Base-by-base conservation (phyloP, 208 protist genomes). In the Strigomonas culicis region DNA sequence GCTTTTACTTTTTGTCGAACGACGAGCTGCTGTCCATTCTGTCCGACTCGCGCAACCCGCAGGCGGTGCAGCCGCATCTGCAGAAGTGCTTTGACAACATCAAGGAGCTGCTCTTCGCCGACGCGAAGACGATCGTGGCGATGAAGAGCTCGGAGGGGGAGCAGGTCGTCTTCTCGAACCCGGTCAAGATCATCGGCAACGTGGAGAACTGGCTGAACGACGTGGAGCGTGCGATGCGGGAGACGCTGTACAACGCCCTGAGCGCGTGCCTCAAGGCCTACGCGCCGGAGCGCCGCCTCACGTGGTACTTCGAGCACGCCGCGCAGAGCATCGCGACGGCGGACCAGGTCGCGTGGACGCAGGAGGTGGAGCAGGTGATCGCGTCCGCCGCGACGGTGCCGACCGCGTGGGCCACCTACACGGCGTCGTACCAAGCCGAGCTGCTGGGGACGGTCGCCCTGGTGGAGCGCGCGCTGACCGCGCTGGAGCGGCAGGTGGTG, bases 1-100 rank as follows among this genome's bases (percentile, higher is more conserved):
- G 97, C 21, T 98, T 99, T 75, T 99, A 97, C 75, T 99, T 99
- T 77, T 75, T 99, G 8, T 98, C 96, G 32, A 98, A 98, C 74
- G 97, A 99, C 72, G 97, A 99, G 76, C 74, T 99, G 55, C 84
- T 99, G 10, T 96, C 97, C 24, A 99, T 99, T 65, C 79, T 99
- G 24, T 95, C 97, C 21, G 95, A 98, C 73, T 96, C 92, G n/a
- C 84, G 92, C 24, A 97, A 99, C 70, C 96, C 96, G 4, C 77
- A 82, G 25, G 84, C 92, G 19, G 94, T 99, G 22, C 96, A 98
- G 75, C 95, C 94, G 47, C 93, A 98, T 63, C 67, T 98, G 68
- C 87, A 90, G 30, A 98, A 98, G 74, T 98, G 92, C 70, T 98
- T 98, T 69, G 95, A 98, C 66, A 95, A 91, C 59, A 98, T 98